A percentile compares a stretch with the other conserved stretches of the same genome.
Conservation (phyloP, 768 basidiomycete genomes). For the Mycena maculata region DNA sequence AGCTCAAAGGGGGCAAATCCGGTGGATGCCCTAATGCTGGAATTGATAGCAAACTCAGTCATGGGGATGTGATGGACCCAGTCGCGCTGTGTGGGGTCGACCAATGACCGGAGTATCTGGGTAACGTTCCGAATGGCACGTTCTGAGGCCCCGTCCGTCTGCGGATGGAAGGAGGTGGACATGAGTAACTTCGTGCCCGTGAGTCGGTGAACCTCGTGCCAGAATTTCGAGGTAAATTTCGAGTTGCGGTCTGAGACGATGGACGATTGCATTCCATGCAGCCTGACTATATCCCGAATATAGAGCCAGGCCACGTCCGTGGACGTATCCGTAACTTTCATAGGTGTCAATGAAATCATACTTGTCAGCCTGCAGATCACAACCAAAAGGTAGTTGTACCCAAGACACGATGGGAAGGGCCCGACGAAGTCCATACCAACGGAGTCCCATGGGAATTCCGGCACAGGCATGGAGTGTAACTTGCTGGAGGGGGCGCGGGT, state of each 20-base stretch:
- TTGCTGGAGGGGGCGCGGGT: too few species aligned
- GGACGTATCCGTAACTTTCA: too few species aligned
- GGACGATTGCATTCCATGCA: conserved; percentile 18
- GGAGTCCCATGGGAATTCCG: too few species aligned
- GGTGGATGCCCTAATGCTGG: conserved; percentile 40
- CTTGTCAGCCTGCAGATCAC: too few species aligned
- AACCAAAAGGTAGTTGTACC: too few species aligned
- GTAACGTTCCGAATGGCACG: conserved; percentile 42
- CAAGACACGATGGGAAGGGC: too few species aligned
- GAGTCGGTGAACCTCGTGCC: conserved; percentile 29
- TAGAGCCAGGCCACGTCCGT: too few species aligned
- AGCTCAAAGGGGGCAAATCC: conserved; percentile 48
- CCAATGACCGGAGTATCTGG: conserved; percentile 44
- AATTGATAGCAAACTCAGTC: conserved; percentile 55
- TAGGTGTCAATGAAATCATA: too few species aligned
- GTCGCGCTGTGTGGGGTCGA: conserved; percentile 44
- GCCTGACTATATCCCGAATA: too few species aligned
- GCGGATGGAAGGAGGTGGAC: conserved; percentile 55
- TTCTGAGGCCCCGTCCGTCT: conserved; percentile 51
- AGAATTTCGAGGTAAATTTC: conserved; percentile 36
- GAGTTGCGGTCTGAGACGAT: conserved; percentile 41
- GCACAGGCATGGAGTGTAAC: too few species aligned
- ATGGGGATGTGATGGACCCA: conserved; percentile 46
- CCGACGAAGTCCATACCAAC: too few species aligned
- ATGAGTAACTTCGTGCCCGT: conserved; percentile 46